These are phyloP conservation scores for Epichloe amarillans DNA, from an alignment of 2,329 filamentous ascomycete genomes.

Conservation along the genomic window DNA sequence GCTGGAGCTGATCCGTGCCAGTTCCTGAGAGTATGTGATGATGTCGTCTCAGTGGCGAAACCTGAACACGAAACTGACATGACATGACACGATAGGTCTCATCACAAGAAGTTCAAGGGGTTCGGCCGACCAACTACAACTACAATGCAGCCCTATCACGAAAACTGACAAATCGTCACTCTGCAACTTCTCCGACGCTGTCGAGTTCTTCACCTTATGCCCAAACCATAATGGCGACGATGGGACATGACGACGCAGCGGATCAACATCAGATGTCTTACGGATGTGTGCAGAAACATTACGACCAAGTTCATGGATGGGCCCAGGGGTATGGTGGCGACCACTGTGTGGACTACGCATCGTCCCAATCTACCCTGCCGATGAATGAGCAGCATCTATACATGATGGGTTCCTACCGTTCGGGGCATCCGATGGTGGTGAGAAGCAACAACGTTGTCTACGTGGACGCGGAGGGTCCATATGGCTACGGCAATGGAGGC, in stretches of 20 bases:
- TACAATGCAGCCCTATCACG: conserved; percentile 21
- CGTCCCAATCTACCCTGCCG: conserved; percentile 11
- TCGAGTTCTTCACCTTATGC: not conserved
- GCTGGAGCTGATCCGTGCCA: conserved; percentile 60
- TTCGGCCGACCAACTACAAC: conserved; percentile 13
- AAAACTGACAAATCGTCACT: conserved; percentile 16
- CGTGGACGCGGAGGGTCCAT: conserved; percentile 15
- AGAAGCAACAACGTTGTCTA: conserved; percentile 13
- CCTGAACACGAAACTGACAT: not conserved
- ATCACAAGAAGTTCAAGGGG: conserved; percentile 17
- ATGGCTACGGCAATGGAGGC: conserved; percentile 12
- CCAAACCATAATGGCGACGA: not conserved
- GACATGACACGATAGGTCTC: conserved; percentile 12
- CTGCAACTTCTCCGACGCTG: conserved; percentile 6
- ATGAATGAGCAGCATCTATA: conserved; percentile 12
- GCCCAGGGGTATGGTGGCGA: conserved; percentile 14
- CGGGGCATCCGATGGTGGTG: conserved; percentile 7
- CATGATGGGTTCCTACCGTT: conserved; percentile 14
- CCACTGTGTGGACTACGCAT: conserved; percentile 11
- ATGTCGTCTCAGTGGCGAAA: not conserved
- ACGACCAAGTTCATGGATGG: conserved; percentile 15
- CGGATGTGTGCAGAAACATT: conserved; percentile 14
- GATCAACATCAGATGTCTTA: conserved; percentile 8
- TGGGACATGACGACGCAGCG: not conserved
- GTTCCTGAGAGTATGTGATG: conserved; percentile 58